Evolutionary conservation across 345 rosid genomes (phyloP), one percentile per base, ranked within the genome.

Genomic region (Litchi chinensis): DNA sequence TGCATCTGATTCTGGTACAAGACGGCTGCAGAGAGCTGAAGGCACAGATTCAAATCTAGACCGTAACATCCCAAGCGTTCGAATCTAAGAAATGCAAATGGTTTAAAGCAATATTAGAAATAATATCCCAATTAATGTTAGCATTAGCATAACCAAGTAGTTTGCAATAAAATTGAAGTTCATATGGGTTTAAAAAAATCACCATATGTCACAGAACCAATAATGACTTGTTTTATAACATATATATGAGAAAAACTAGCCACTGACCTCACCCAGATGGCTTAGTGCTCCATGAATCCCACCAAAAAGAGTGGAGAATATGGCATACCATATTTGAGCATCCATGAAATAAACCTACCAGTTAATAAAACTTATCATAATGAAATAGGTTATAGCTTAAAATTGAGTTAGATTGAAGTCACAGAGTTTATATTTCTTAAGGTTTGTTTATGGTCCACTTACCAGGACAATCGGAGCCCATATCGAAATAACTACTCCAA

Each of bases 241-340:
- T 43, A 41, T 28, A 28, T 71, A 52, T 71, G 71, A 71, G 69
- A 76, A 75, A 21, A 81, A 32, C 59, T 48, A 26, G 67, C 65
- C 79, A 86, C 87, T 83, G 78, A 96, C 99, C 97, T 96, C 98
- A 22, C 99, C 99, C 89, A 94, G 86, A 89, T 96, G 99, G 77
- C 94, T 93, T 86, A 94, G 89, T 75, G 98, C 98, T 85, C 99
- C 99, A 86, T 79, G 87, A 76, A 96, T 93, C 75, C 99, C 98
- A 68, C 99, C 99, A 88, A 91, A 91, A 43, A 96, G 90, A 71
- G 98, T 96, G 57, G 95, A 93, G 82, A 88, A 96, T 85, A 96
- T 96, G 85, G 98, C 88, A 83, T 96, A 96, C 99, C 99, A 96
- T 86, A 96, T 94, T 91, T 96, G 99, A 21, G 90, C 79, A 86